These are phyloP conservation scores for Leccinum cinnamomeum DNA, from an alignment of 1,284 basidiomycete genomes.

Conservation along the genomic window DNA sequence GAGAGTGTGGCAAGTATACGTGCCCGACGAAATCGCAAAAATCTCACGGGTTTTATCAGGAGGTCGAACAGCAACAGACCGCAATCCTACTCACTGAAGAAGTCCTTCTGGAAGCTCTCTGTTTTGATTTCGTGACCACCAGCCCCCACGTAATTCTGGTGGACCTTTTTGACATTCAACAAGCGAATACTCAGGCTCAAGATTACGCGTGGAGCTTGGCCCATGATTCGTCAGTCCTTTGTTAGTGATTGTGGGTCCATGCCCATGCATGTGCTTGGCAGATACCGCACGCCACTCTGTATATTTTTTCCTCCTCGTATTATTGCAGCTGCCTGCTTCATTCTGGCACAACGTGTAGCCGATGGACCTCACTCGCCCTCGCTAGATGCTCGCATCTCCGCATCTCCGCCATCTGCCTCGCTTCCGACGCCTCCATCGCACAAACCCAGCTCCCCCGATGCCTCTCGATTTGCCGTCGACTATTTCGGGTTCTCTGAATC, in stretches of 20 bases:
- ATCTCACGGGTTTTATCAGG: conserved; percentile 40
- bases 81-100: conserved; percentile 82
- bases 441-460: conserved; percentile 68
- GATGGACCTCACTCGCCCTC: conserved; percentile 73
- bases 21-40: conserved; percentile 5
- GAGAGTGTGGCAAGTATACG: conserved; percentile 56
- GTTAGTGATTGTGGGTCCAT: conserved; percentile 4
- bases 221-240: conserved; percentile 72
- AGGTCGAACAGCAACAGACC: conserved; percentile 72
- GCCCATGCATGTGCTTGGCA: conserved; percentile 31
- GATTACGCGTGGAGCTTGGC: conserved; percentile 81
- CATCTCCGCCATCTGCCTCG: conserved; percentile 59
- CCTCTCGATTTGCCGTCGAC: conserved; percentile 63
- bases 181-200: conserved; percentile 50
- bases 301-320: conserved; percentile 64
- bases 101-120: conserved; percentile 81
- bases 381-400: conserved; percentile 67
- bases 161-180: conserved; percentile 59
- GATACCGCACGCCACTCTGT: conserved; percentile 76
- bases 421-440: conserved; percentile 74
- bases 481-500: conserved; percentile 60
- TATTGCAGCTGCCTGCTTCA: conserved; percentile 70
- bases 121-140: conserved; percentile 87
- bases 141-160: conserved; percentile 80
- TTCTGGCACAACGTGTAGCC: conserved; percentile 66